Percentiles rank a stretch among this genome's conserved stretches.
These are phyloP conservation scores for Ceratocystiopsis sp. DNA, from an alignment of 2,329 filamentous ascomycete species.

Conservation along the genomic window DNA sequence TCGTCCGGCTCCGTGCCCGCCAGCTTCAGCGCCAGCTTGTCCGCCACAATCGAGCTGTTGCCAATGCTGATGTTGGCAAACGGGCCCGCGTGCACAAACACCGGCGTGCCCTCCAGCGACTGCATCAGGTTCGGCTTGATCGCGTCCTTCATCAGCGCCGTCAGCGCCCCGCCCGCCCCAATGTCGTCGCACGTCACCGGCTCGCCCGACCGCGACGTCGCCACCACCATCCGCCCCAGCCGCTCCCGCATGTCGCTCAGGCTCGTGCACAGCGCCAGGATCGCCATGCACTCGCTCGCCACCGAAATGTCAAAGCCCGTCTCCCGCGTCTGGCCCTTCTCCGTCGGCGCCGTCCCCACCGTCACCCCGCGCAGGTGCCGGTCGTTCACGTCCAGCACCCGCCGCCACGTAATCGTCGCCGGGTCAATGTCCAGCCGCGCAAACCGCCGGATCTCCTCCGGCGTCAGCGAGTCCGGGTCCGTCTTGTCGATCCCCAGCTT, in stretches of 20 bases:
- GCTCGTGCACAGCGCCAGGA: slow-evolving; percentile 80
- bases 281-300: slow-evolving; percentile 95
- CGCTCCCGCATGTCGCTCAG: slow-evolving; percentile 82
- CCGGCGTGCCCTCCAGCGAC: slow-evolving; percentile 87
- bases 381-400: slow-evolving; percentile 94
- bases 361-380: slow-evolving; percentile 81
- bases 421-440: slow-evolving; percentile 94
- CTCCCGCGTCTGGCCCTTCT: slow-evolving; percentile 74
- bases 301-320: slow-evolving; percentile 98
- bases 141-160: slow-evolving; percentile 91
- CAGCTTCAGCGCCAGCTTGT: slow-evolving; percentile 90
- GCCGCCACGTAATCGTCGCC: slow-evolving; percentile 91
- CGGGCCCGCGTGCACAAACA: slow-evolving; percentile 92
- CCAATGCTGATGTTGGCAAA: slow-evolving; percentile 98
- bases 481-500: slow-evolving; percentile 96
- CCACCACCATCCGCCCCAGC: slow-evolving; percentile 89
- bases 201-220: slow-evolving; percentile 68
- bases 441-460: slow-evolving; percentile 75
- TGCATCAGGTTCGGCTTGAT: slow-evolving; percentile 99
- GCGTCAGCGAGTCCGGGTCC: slow-evolving; percentile 74
- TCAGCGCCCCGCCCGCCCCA: slow-evolving; percentile 78
- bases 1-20: slow-evolving; percentile 88
- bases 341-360: slow-evolving; percentile 72
- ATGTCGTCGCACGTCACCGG: slow-evolving; percentile 94
- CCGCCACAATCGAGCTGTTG: slow-evolving; percentile 85